Evolutionary conservation across 768 basidiomycete species (phyloP), one percentile per base, ranked within the genome.

Genomic region (Hemileccinum impolitum): DNA sequence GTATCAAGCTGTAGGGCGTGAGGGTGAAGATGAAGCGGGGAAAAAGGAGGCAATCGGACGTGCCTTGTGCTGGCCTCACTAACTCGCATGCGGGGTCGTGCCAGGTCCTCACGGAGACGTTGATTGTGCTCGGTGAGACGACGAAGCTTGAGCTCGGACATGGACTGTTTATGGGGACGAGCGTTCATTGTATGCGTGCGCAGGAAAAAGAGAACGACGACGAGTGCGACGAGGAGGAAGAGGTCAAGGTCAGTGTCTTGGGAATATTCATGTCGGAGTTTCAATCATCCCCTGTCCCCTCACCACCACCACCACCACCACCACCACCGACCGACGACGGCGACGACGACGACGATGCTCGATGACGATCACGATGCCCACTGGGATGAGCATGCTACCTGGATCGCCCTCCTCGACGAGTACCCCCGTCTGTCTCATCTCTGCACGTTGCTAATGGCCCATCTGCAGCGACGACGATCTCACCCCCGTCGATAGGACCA

Each of bases 101-200:
- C 82, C 53, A 97, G 72, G 69, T 97, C 94, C 64, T 96, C 94
- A 61, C 85, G 76, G 64, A 96, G 69, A 55, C 94, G 79, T 67
- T 90, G 85, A 64, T 95, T 97, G 73, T 96, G 93, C 72, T 97
- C 94, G 43, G 86, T 89, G 64, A 97, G 74, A 35, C 94, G 78
- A 32, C 94, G 83, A 54, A 96, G 84, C 80, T 95, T 96, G 65
- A 96, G 87, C 79, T 96, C 94, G 43, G 90, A 90, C 92, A 97
- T 95, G 61, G 91, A 90, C 79, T 94, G 93, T 79, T 88, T 88
- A 68, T 86, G 86, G 21, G 85, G 84, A 60, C 87, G 81, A 48
- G 81, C 73, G 68, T 82, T 87, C 87, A 88, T 88, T 32, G 56
- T 61, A 59, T 41, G 35, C 8, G 37, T 32, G 52, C 51, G 47